Conservation (phyloP, 768 basidiomycete genomes). For the Agrocybe pediades region DNA sequence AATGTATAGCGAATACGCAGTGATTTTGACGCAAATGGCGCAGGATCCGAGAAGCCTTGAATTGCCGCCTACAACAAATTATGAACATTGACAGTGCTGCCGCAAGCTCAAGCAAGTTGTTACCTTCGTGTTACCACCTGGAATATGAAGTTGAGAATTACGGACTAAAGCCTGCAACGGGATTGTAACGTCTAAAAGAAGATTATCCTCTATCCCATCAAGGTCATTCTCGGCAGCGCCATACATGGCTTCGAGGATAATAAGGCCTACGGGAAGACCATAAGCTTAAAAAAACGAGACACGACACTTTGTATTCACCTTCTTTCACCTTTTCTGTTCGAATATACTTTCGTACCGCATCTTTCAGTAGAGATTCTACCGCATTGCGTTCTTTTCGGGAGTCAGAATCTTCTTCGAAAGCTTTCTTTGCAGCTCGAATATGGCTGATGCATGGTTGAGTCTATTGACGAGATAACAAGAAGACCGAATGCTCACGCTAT, state of each 20-base stretch:
- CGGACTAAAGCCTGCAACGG: conserved; percentile 82
- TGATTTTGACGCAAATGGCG: conserved; percentile 69
- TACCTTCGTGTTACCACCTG: conserved; percentile 78
- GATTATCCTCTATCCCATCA: conserved; percentile 47
- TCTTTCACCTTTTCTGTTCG: conserved; percentile 64
- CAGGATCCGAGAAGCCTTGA: conserved; percentile 89
- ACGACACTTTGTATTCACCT: conserved; percentile 44
- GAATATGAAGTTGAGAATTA: conserved; percentile 76
- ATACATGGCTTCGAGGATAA: conserved; percentile 77
- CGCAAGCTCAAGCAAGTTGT: neutral
- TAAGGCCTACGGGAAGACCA: conserved; percentile 33
- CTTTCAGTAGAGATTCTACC: conserved; percentile 61
- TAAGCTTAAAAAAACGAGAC: neutral
- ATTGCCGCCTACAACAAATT: conserved; percentile 54
- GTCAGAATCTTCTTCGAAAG: conserved; percentile 65
- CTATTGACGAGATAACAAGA: neutral
- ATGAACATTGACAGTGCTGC: conserved; percentile 11
- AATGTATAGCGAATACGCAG: conserved; percentile 79
- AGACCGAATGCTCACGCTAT: conserved; percentile 42
- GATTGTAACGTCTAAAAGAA: conserved; percentile 76
- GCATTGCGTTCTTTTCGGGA: conserved; percentile 65
- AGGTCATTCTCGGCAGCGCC: conserved; percentile 51
- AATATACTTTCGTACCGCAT: conserved; percentile 64
- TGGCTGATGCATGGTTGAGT: conserved; percentile 42
- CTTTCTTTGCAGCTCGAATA: conserved; percentile 64